Evolutionary conservation across 441 rosid species (phyloP).

Genomic region (Erysimum cheiri): DNA sequence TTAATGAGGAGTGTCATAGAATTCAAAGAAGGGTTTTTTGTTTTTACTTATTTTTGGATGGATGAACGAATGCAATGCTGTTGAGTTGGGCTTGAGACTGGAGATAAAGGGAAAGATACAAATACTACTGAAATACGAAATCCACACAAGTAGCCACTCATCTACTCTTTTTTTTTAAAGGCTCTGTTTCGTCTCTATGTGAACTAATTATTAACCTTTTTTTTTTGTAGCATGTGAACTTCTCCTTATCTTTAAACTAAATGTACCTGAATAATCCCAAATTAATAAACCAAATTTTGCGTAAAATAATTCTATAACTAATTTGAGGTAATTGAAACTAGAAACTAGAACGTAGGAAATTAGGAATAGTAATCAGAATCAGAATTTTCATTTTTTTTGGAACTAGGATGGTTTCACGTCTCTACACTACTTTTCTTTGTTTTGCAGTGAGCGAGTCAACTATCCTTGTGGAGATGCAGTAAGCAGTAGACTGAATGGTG

Average conservation of each 20-base stretch:
- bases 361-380: background rate
- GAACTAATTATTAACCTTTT: too few species aligned
- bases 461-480: constrained; percentile 62
- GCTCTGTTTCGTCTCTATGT: too few species aligned
- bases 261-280: too few species aligned
- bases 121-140: background rate
- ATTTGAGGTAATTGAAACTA: too few species aligned
- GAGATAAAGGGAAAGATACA: too few species aligned
- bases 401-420: background rate
- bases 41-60: background rate
- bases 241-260: too few species aligned
- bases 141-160: background rate
- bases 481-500: constrained; percentile 76
- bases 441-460: constrained; percentile 41
- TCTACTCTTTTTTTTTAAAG: background rate
- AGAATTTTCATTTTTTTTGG: background rate
- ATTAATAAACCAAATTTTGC: too few species aligned
- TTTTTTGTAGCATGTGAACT: too few species aligned
- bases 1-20: background rate
- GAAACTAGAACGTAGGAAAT: too few species aligned
- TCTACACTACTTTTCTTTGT: background rate
- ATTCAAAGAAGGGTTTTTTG: too few species aligned
- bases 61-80: background rate
- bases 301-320: too few species aligned
- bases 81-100: background rate